Base-by-base conservation (phyloP, 768 basidiomycete species). In the Udeniomyces megalosporus region DNA sequence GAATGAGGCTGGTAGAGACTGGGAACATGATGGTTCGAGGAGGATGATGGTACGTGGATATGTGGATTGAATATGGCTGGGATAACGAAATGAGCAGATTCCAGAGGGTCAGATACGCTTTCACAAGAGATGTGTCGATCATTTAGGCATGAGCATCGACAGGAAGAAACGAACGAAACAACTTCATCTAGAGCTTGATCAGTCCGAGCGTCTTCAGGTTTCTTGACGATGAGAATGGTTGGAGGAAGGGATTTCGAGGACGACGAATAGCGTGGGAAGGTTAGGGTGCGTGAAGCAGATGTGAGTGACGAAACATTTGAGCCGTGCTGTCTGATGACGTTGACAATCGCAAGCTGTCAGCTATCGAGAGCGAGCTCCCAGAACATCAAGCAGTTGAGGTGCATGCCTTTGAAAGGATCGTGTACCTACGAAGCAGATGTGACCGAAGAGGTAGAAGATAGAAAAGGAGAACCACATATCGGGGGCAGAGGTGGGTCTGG, bases 21-120 rank as follows among this genome's bases (percentile, higher is more conserved):
- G 10, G 8, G 38, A 42, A 62, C 93, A 86, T 48, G 68, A 65
- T 1, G 61, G 46, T 0, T 66, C 56, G 17, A 71, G 57, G 3
- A 70, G 59, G 1, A 72, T 49, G 29, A 35, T 45, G 4, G 62
- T 44, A n/a, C 66, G 46, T 4, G 69, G 66, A 55, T 70, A 52
- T 20, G 38, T 34, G 26, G 55, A 58, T 28, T 32, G 56, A n/a
- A 69, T 60, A 49, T 68, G 53, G 10, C 66, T 66, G 20, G 31
- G 1, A 28, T 20, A 34, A 51, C 69, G 58, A 42, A 71, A 70
- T 45, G 14, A n/a, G n/a, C n/a, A n/a, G n/a, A n/a, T n/a, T n/a
- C n/a, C n/a, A n/a, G n/a, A n/a, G n/a, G n/a, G n/a, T n/a, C n/a
- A 42, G 38, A 42, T 42, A 42, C 38, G 38, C 17, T 42, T 8